Percentiles rank a stretch among this genome's conserved stretches.
Evolutionary conservation across 108 stramenopile species (phyloP).

Genomic region (Cyclostephanos invisitatus): DNA sequence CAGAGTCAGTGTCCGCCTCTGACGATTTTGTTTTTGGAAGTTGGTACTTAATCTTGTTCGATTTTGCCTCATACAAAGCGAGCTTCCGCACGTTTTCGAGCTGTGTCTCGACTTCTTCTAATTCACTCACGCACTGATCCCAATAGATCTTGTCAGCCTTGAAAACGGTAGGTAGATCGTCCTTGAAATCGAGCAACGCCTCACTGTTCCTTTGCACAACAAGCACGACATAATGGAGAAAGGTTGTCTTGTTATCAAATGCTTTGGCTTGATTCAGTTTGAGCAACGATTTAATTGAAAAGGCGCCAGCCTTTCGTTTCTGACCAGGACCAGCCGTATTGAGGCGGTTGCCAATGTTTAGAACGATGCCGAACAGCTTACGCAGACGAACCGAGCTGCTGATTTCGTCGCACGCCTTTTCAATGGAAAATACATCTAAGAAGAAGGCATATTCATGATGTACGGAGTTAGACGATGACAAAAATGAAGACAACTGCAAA

Average conservation of each 20-base stretch:
- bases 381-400: constrained; percentile 74
- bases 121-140: constrained; percentile 79
- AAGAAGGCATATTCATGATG: not conserved
- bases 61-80: constrained; percentile 61
- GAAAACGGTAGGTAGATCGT: constrained; percentile 77
- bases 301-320: constrained; percentile 84
- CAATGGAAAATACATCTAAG: constrained; percentile 51
- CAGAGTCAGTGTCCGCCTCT: constrained; percentile 61
- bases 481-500: not conserved
- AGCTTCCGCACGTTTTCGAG: constrained; percentile 79
- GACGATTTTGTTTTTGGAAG: constrained; percentile 36
- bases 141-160: constrained; percentile 84
- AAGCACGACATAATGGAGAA: constrained; percentile 92
- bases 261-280: constrained; percentile 96
- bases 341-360: constrained; percentile 91
- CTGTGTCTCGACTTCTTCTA: constrained; percentile 85
- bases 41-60: constrained; percentile 30
- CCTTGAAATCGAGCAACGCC: constrained; percentile 69
- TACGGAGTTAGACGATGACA: not conserved
- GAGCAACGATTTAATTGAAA: constrained; percentile 91
- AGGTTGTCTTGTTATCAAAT: constrained; percentile 96
- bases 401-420: constrained; percentile 86
- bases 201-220: constrained; percentile 88
- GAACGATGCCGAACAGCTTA: constrained; percentile 86
- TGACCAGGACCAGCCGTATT: constrained; percentile 80